Evolutionary conservation across 768 basidiomycete species (phyloP), one percentile per base, ranked within the genome.

Genomic region (Collybia mongolica): DNA sequence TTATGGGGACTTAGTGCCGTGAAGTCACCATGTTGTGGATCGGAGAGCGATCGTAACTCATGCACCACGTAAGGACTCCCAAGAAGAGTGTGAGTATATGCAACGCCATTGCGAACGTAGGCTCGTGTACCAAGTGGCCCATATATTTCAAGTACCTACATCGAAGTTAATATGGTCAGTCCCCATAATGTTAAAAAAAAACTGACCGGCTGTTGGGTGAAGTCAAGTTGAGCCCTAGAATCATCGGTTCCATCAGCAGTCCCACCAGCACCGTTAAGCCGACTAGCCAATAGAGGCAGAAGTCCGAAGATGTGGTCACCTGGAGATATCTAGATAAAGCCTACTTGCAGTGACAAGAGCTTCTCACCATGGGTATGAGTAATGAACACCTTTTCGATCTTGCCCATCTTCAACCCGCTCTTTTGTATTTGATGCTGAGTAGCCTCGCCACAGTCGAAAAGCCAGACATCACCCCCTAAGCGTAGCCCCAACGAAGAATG

Each of bases 401-500:
- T 84, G 24, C 89, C 85, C 83, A 90, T 86, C 65, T 82, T 88
- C n/a, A 93, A 74, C 1, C 48, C 56, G 53, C 86, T 88, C 63
- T 77, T 81, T 65, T 90, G 88, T 3, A 92, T 57, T 57, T 83
- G 89, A 59, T 86, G 81, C 58, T 91, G 90, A 2, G 90, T 91
- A 12, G 83, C 88, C 66, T 92, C 90, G 18, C 90, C 90, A 63
- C 90, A 92, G 61, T 92, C 90, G 57, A 92, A 91, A 6, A 92
- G 64, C 90, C 90, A 92, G 48, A 89, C 81, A 70, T 88, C 82
- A 15, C 81, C 74, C 15, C 76, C 77, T 8, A 90, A 69, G 18
- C 83, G 79, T 6, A 92, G 60, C 1, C 88, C 84, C 6, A 85
- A 76, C 3, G 89, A 72, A 29, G 90, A 91, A 59, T 90, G 89